Conservation (phyloP, 2,329 filamentous ascomycete species). For the Shiraia sp. region DNA sequence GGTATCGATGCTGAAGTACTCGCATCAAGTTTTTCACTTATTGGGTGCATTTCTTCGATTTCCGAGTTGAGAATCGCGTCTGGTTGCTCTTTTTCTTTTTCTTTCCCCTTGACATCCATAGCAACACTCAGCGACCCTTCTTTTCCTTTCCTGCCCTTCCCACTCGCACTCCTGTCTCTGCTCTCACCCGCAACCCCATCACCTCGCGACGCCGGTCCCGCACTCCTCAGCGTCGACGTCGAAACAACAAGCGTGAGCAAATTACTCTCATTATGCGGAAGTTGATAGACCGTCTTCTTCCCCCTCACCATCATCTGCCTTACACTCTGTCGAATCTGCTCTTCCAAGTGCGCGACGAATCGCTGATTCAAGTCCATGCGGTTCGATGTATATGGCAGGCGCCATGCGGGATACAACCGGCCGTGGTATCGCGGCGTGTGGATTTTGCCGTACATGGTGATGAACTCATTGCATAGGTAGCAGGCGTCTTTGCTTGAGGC, state of each 20-base stretch:
- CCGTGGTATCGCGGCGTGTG: slow-evolving; percentile 50
- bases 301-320: slow-evolving; percentile 1
- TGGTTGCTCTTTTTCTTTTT: too few relatives aligned
- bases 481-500: slow-evolving; percentile 57
- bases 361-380: slow-evolving; percentile 6
- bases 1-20: too few relatives aligned
- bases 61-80: too few relatives aligned
- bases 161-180: too few relatives aligned
- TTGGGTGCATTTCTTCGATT: too few relatives aligned
- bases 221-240: slow-evolving; percentile 16
- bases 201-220: too few relatives aligned
- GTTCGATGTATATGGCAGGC: slow-evolving; percentile 38
- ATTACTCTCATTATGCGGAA: slow-evolving; percentile 21
- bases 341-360: slow-evolving; percentile 10
- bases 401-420: slow-evolving; percentile 52
- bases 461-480: slow-evolving; percentile 56
- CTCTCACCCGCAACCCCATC: too few relatives aligned
- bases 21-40: too few relatives aligned
- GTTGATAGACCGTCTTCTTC: slow-evolving; percentile 14
- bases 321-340: slow-evolving; percentile 5
- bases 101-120: too few relatives aligned
- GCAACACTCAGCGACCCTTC: too few relatives aligned
- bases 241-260: slow-evolving; percentile 12
- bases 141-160: too few relatives aligned
- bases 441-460: slow-evolving; percentile 49